Evolutionary conservation across 2,329 filamentous ascomycete genomes (phyloP), one percentile per base, ranked within the genome.

Genomic region (Exophiala sp.): DNA sequence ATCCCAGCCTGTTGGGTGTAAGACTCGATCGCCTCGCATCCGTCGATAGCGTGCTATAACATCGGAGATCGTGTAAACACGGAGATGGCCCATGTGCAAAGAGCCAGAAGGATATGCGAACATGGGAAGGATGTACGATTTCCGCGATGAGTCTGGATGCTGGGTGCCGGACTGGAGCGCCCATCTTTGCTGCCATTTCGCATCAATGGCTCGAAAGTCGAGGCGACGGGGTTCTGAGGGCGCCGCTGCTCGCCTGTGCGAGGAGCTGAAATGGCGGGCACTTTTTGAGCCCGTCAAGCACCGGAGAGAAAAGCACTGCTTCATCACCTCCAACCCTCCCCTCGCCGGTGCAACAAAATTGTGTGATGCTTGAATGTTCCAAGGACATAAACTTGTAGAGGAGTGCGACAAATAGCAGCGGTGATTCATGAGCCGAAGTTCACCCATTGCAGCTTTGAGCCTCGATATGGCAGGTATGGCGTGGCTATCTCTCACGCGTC

Each of bases 1-100:
- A 75, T 96, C 91, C 90, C 91, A 96, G 9, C 91, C 91, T 80
- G 95, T 95, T n/a, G 91, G 89, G 60, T 95, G 82, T 49, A 95
- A 71, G 32, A 95, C 89, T 51, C 87, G 73, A 62, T 84, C 78
- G 12, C 90, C 90, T 62, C 85, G 83, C 73, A 95, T 84, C 21
- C 79, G 80, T 64, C 85, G 83, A 66, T 86, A 95, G 50, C 91
- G 82, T 11, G 89, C 84, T 48, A 95, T 74, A 8, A 91, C 87
- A 73, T 96, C 91, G 57, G 90, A 89, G 60, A 96, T 94, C 35
- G 90, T 89, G 74, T 95, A 96, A 46, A 95, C 89, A 43, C 91
- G 85, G 36, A 95, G 75, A 69, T 96, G 91, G 11, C 91, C 91
- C 57, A 95, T 83, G 69, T 96, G 91, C 24, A 96, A 79, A 29